Base-by-base conservation (phyloP, 192 early-diverging fungal species). In the Lunasporangiospora selenospora region DNA sequence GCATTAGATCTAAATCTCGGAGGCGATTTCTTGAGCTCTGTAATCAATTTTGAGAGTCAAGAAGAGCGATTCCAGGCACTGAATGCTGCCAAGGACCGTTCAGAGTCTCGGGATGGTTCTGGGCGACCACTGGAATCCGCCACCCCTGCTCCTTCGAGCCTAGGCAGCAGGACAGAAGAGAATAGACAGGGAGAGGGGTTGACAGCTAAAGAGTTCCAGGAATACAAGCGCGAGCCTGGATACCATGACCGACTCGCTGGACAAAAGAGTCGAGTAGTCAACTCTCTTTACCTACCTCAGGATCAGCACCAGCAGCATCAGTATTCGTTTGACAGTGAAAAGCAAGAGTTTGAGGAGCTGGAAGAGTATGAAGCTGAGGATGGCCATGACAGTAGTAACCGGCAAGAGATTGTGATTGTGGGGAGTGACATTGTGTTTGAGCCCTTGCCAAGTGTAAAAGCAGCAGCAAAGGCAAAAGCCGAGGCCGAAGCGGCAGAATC, bases 401-500 rank as follows among this genome's bases (percentile, higher is more conserved):
- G 26, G 24, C n/a, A 26, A 26, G 3, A 11, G 0, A 9, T 67
- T 11, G 69, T 73, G 29, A 73, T 73, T 63, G 69, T 73, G 7
- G 69, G 69, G 36, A 73, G 69, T 23, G 69, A 73, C 27, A 62
- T 73, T 27, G 69, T 73, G 1, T 53, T 73, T 30, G 69, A 73
- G 37, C 69, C 69, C 24, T 53, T 73, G 16, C 69, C 69, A n/a
- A 73, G 69, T 47, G 55, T 24, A 2, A 73, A 73, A 30, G 69
- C 69, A 3, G 58, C 67, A 55, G 21, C 57, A 45, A 38, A 3
- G 23, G 40, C 38, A 19, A n/a, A n/a, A n/a, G n/a, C n/a, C n/a
- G n/a, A n/a, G n/a, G 52, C 47, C 1, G 49, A 23, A 21, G 33
- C 31, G 18, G 49, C 19, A 30, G 53, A 36, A 36, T 15, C 61